Base-by-base conservation (phyloP, 2,329 filamentous ascomycete species). In the Fusarium sp. region DNA sequence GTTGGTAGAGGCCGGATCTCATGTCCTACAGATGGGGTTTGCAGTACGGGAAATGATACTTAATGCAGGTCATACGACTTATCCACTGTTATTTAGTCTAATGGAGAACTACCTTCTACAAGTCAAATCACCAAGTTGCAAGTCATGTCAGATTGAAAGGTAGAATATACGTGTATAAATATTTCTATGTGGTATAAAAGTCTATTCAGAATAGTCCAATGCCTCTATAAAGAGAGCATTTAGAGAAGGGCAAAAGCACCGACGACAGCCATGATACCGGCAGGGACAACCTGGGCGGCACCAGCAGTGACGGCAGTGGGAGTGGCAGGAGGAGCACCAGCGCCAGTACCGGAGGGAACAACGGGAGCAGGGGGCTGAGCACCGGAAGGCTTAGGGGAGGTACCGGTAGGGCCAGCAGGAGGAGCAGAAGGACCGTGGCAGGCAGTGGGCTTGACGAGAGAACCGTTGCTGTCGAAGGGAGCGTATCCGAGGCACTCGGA, bases 161-260 rank as follows among this genome's bases (percentile, higher is more conserved):
- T 37, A 26, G 39, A 51, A 51, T 51, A 41, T 41, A 41, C 18
- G 10, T 19, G 13, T 51, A 42, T 52, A 41, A 52, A 52, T 37
- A 37, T 37, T n/a, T 52, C 23, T 52, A 52, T 52, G 49, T 52
- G 13, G 23, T 41, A 28, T 14, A 52, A 42, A 7, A n/a, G 19
- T 52, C 34, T 52, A 52, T 52, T 52, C 12, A 52, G n/a, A 42
- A 52, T 42, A 52, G 34, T 41, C n/a, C 14, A 52, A 52, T 52
- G n/a, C 16, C 43, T 54, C 48, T 37, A 7, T 13, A 1, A 11
- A 31, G 25, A 21, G 30, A 26, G 23, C 42, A 41, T 49, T 65
- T 76, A 76, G 34, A 77, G 61, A 34, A 77, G 59, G 41, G 70
- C 72, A 43, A 75, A 23, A 23, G 69, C 69, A 49, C 74, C 75